Percentiles rank a stretch among this genome's conserved stretches.
Conservation (phyloP, 352 stramenopile genomes). For the Phytopythium sindhum region DNA sequence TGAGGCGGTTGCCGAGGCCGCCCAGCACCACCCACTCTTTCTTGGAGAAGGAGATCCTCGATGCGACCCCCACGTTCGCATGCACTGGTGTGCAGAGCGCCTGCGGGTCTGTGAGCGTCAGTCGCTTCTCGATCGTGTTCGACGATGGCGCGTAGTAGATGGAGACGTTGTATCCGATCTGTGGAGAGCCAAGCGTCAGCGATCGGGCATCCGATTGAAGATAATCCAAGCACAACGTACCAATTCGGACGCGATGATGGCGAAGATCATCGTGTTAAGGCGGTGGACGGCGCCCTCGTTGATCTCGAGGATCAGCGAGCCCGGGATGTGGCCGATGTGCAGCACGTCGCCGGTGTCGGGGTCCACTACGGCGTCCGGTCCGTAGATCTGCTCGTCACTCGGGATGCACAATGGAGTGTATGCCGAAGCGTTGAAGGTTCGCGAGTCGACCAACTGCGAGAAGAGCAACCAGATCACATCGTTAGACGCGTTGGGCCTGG, state of each 20-base stretch:
- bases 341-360: constrained; percentile 14
- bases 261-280: constrained; percentile 35
- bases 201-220: too few relatives aligned
- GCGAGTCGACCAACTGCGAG: constrained; percentile 21
- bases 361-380: constrained; percentile 27
- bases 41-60: constrained; percentile 11
- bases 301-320: constrained; percentile 42
- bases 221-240: constrained; percentile 12
- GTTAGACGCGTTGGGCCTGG: too few relatives aligned
- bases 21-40: constrained; percentile 21
- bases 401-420: constrained; percentile 28
- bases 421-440: constrained; percentile 20
- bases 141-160: constrained; percentile 4
- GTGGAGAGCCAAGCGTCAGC: background rate
- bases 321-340: constrained; percentile 22
- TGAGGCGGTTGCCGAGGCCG: constrained; percentile 24
- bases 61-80: constrained; percentile 31
- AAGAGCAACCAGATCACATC: too few relatives aligned
- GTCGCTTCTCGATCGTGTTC: constrained; percentile 18
- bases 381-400: constrained; percentile 24
- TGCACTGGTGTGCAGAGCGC: constrained; percentile 33
- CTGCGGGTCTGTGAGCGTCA: constrained; percentile 13
- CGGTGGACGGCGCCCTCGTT: constrained; percentile 33
- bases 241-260: constrained; percentile 49
- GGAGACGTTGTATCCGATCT: constrained; percentile 18